Percentiles rank a stretch among this genome's conserved stretches.
Conservation (phyloP, 805 yeast genomes). For the Clavispora santaluciae region DNA sequence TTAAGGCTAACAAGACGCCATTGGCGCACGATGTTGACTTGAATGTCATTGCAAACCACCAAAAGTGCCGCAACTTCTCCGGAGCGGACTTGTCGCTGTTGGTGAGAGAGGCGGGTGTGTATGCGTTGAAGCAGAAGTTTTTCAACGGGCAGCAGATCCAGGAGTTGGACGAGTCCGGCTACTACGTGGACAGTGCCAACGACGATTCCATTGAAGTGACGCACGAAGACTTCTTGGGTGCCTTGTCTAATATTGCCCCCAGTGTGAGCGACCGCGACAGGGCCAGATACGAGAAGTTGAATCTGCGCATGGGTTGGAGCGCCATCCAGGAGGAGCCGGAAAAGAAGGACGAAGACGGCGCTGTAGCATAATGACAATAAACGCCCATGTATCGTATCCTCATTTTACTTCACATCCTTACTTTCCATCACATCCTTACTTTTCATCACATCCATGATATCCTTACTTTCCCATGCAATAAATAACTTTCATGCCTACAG, state of each 20-base stretch:
- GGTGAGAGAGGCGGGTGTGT: conserved; percentile 90
- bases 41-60: conserved; percentile 59
- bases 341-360: conserved; percentile 1
- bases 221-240: conserved; percentile 60
- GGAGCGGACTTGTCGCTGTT: conserved; percentile 95
- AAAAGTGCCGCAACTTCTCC: conserved; percentile 80
- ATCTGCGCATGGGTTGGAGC: conserved; percentile 73
- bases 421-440: too few relatives aligned
- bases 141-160: conserved; percentile 41
- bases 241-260: conserved; percentile 75
- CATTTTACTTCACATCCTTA: too few relatives aligned
- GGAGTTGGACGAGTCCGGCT: conserved; percentile 36
- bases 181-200: conserved; percentile 25
- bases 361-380: background rate
- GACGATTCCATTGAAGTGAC: conserved; percentile 51
- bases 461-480: too few relatives aligned
- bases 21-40: conserved; percentile 59
- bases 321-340: conserved; percentile 31
- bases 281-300: conserved; percentile 65
- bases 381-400: background rate
- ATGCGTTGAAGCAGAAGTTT: conserved; percentile 73
- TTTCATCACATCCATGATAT: too few relatives aligned
- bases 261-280: conserved; percentile 88
- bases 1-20: conserved; percentile 73
- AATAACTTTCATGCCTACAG: too few relatives aligned